Evolutionary conservation across 192 early-diverging fungal species (phyloP).

Genomic region (Coemansia sp.): DNA sequence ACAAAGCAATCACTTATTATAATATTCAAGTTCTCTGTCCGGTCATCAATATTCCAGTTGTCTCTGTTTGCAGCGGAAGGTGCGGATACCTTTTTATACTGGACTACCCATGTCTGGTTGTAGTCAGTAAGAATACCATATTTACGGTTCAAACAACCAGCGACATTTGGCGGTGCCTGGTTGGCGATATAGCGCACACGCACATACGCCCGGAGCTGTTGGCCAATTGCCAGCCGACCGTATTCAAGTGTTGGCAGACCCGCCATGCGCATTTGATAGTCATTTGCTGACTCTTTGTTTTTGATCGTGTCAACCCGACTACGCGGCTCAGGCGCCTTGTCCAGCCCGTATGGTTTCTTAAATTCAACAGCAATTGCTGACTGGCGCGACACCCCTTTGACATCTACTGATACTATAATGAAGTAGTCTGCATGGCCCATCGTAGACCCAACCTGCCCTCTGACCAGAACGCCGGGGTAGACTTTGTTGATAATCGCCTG

Average conservation of each 20-base stretch:
- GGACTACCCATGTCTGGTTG: neutral
- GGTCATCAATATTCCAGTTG: neutral
- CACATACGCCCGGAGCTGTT: neutral
- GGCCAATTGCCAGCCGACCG: neutral
- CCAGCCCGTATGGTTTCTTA: neutral
- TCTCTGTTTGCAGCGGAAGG: too few relatives aligned
- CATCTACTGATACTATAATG: neutral
- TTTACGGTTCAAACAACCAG: neutral
- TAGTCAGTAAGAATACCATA: neutral
- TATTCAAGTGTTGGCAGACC: neutral
- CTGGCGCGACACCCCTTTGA: neutral
- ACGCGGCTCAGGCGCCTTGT: neutral
- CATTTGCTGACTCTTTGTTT: neutral
- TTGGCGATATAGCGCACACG: neutral
- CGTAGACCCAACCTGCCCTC: neutral
- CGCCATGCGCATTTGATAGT: neutral
- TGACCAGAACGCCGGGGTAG: neutral
- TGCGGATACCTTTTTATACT: neutral
- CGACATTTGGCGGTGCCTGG: neutral
- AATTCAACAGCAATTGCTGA: neutral
- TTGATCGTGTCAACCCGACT: neutral
- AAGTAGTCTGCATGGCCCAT: neutral
- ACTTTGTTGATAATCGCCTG: neutral
- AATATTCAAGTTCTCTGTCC: neutral
- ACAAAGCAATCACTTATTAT: neutral